Conservation (phyloP, 2,329 filamentous ascomycete genomes). For the Trematosphaeria pertusa region DNA sequence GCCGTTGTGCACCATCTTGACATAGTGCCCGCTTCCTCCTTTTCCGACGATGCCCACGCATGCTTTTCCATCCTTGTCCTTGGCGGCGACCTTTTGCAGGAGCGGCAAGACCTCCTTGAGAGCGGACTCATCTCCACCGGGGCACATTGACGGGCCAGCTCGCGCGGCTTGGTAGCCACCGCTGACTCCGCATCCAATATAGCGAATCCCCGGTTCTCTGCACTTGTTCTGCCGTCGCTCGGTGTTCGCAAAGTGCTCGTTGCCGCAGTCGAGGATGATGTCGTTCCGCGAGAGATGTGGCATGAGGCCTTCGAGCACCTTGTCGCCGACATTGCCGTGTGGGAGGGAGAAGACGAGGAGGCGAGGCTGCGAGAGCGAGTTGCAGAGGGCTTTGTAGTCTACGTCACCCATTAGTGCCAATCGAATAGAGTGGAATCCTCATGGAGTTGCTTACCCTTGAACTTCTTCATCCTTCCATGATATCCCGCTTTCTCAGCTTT, state of each 20-base stretch:
- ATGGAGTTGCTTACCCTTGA: constrained; percentile 33
- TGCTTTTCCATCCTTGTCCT: constrained; percentile 64
- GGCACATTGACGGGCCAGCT: constrained; percentile 71
- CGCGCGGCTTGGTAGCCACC: constrained; percentile 74
- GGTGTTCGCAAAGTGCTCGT: constrained; percentile 71
- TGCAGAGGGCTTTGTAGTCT: constrained; percentile 60
- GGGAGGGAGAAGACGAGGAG: constrained; percentile 62
- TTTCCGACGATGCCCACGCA: constrained; percentile 68
- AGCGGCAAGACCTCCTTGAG: constrained; percentile 68
- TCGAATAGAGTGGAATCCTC: no score
- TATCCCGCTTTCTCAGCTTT: constrained; percentile 51
- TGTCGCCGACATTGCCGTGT: constrained; percentile 57
- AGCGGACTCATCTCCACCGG: constrained; percentile 65
- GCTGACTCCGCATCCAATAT: constrained; percentile 72
- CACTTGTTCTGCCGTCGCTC: constrained; percentile 67
- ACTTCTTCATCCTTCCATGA: constrained; percentile 47
- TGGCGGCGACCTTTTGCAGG: constrained; percentile 67
- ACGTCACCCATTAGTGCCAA: constrained; percentile 35
- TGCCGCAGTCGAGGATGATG: constrained; percentile 72
- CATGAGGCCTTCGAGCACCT: constrained; percentile 55
- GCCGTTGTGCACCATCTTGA: constrained; percentile 79
- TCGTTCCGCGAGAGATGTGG: constrained; percentile 65
- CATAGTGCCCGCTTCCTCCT: constrained; percentile 71
- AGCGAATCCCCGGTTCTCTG: constrained; percentile 64
- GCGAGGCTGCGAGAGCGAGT: constrained; percentile 56